Evolutionary conservation across 805 yeast genomes (phyloP), one percentile per base, ranked within the genome.

Genomic region (Ogataea nitratoaversa): DNA sequence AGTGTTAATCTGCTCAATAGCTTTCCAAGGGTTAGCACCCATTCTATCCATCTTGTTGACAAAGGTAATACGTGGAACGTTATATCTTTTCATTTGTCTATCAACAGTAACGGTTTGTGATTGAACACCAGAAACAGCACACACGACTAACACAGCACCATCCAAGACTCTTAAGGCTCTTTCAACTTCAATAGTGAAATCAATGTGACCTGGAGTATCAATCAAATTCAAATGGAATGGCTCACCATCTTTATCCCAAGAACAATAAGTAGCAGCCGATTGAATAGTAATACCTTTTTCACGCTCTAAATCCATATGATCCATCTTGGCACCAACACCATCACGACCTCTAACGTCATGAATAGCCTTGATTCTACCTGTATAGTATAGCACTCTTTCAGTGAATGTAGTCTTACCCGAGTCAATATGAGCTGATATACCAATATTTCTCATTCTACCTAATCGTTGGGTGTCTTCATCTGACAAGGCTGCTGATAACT

Each of bases 321-420:
- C 99, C 99, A 93, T 93, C 69, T 90, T 93, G 41, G 99, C 99
- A 46, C 99, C 99, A 43, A 93, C 98, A 51, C 89, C 82, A 63
- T 93, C 99, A 57, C 93, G 79, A 35, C 99, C 99, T 63, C 99
- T 76, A 34, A 86, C 97, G 66, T 90, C 98, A 59, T 90, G 98
- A 56, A 90, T 91, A 22, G 95, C 95, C 60, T 90, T 87, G 64
- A 93, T 93, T 60, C 99, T 78, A 44, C 99, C 99, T 2, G 99
- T 93, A 63, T 93, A 93, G 67, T 78, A 93, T 54, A 93, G 68
- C 24, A 93, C 99, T 63, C 99, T 84, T 67, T 93, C 99, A 13
- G 98, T 93, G 66, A 93, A 93, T 0, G 99, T 93, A 36, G 99
- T 93, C 60, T 93, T 93, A 44, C 99, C 99, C 3, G 96, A 88